Evolutionary conservation across 2,329 filamentous ascomycete species (phyloP), one percentile per base, ranked within the genome.

Genomic region (Thelonectria blattea): DNA sequence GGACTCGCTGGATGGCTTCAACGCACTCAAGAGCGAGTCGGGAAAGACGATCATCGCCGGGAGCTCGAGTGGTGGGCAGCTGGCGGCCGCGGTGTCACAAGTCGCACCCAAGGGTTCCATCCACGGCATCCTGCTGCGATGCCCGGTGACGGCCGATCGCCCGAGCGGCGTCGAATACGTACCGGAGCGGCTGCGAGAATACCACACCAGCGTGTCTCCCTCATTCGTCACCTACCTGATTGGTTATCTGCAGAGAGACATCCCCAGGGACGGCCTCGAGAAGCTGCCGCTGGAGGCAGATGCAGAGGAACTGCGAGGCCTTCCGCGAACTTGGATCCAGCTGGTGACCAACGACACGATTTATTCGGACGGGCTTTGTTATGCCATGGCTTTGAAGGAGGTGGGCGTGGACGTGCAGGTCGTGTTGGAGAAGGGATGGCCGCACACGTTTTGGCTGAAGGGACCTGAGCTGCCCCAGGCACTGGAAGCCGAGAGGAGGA

Each of bases 401-500:
- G 75, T 73, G 4, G 78, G 77, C 11, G 73, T 77, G 1, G 73
- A 78, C 12, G 77, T 82, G 0, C 73, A 68, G 57, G 66, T 81
- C 7, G 75, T 80, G 63, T 74, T 83, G 2, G 74, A 81, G 27
- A 61, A 67, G 55, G 81, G 81, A 9, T 83, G 77, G 75, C 81
- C 81, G 17, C 82, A 84, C 72, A 84, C 82, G 8, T 84, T 82
- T 65, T 84, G 82, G 82, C 67, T 84, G 58, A 79, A 70, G 76
- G 67, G 76, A 18, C 80, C 79, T 34, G 70, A 76, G 57, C 65
- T 82, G 65, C 67, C 75, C 12, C 71, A 74, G 64, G 77, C 80
- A 6, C 64, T 77, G 15, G 66, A 73, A 63, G 79, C 77, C 9
- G 81, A 84, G 50, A 66, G 63, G 62, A 74, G 73, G 45, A 79